Evolutionary conservation across 371 early-diverging fungal genomes (phyloP).

Genomic region (Mortierella sp.): DNA sequence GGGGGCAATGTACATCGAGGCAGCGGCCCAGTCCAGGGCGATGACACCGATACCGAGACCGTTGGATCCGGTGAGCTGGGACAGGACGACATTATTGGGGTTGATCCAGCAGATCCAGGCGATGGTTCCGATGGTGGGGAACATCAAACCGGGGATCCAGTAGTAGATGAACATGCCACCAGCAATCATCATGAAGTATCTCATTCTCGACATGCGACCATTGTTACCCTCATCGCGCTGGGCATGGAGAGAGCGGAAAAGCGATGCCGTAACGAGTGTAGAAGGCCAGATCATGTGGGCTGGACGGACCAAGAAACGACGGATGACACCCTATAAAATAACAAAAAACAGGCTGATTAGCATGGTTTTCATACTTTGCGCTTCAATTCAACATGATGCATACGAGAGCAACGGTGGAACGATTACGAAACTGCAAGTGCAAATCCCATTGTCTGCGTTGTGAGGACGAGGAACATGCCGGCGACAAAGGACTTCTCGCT

Average conservation of each 20-base stretch:
- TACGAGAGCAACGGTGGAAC: too few relatives aligned
- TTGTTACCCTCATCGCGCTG: constrained; percentile 56
- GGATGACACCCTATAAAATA: constrained; percentile 65
- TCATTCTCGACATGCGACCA: constrained; percentile 64
- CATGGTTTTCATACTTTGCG: too few relatives aligned
- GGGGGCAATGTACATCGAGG: constrained; percentile 20
- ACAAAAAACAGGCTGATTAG: neutral
- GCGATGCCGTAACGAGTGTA: constrained; percentile 78
- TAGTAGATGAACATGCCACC: constrained; percentile 61
- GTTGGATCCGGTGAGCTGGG: constrained; percentile 63
- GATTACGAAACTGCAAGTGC: too few relatives aligned
- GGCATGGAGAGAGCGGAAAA: constrained; percentile 78
- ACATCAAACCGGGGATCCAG: constrained; percentile 67
- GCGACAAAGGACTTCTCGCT: constrained; percentile 72
- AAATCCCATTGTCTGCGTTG: constrained; percentile 82
- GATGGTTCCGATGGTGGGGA: constrained; percentile 63
- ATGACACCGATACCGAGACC: constrained; percentile 44
- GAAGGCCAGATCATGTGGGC: constrained; percentile 89
- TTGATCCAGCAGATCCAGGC: constrained; percentile 74
- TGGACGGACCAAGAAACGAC: constrained; percentile 84
- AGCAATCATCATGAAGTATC: constrained; percentile 74
- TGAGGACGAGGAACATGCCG: constrained; percentile 69
- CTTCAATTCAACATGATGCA: too few relatives aligned
- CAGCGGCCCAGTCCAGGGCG: constrained; percentile 45
- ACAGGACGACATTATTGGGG: constrained; percentile 67